phyloP scores from a whole-genome alignment of 169 alveolate species.

The Pseudocohnilembus persalinus region DNA sequence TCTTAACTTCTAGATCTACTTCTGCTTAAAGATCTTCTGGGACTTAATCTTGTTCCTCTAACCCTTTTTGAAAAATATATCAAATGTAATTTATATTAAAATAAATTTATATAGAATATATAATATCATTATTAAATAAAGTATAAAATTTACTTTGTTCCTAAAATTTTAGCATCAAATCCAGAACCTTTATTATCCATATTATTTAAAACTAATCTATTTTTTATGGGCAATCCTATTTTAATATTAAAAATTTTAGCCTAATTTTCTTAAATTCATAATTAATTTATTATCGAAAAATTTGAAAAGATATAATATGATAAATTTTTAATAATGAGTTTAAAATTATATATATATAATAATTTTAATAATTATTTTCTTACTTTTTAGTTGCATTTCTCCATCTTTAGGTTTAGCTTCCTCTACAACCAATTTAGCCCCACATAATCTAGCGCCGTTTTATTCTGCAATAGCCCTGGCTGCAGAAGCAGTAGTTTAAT shows the following conservation, averaged over 20 bases:
- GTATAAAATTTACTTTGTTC: not conserved
- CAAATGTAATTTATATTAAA: no score
- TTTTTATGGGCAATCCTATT: not conserved
- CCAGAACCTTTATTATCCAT: not conserved
- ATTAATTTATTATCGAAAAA: no score
- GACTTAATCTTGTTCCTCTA: slow-evolving; percentile 24
- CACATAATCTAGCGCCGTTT: slow-evolving; percentile 8
- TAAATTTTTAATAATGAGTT: no score
- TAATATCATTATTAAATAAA: not conserved
- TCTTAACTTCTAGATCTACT: slow-evolving; percentile 10
- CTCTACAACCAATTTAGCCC: slow-evolving; percentile 17
- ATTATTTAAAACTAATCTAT: not conserved
- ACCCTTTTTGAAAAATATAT: no score
- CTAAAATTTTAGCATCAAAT: not conserved
- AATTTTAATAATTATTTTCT: no score
- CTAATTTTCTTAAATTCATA: no score
- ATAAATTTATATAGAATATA: not conserved
- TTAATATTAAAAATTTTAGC: no score
- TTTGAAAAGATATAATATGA: no score
- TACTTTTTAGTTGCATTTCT: not conserved
- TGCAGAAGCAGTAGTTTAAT: slow-evolving; percentile 11
- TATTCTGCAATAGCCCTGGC: slow-evolving; percentile 8
- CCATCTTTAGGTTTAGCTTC: slow-evolving; percentile 28
- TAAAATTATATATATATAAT: no score
- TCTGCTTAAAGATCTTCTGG: slow-evolving; percentile 18